A percentile compares a stretch with the other conserved stretches of the same genome.
Evolutionary conservation across 2,329 filamentous ascomycete species (phyloP).

Genomic region (Exophiala bonariae): DNA sequence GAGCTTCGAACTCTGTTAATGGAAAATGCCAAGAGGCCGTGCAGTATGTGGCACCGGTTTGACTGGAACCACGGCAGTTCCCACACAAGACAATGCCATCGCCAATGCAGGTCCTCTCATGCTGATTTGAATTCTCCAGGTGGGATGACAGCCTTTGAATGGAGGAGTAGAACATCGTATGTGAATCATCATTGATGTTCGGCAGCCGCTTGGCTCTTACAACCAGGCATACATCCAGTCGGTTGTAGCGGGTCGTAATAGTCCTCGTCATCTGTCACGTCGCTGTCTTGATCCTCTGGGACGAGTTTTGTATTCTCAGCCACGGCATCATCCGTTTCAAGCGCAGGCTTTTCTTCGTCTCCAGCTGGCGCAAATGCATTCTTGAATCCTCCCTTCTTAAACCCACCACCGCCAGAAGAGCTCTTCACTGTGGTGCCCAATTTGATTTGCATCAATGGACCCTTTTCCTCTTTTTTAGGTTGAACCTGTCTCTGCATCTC

Average conservation of each 20-base stretch:
- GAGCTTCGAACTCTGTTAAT: too few species aligned
- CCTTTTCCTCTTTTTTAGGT: conserved; percentile 44
- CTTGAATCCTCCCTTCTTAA: conserved; percentile 85
- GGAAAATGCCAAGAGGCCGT: too few species aligned
- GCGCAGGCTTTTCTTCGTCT: conserved; percentile 29
- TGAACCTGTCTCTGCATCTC: conserved; percentile 39
- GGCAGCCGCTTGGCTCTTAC: conserved; percentile 24
- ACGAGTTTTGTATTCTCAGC: conserved; percentile 34
- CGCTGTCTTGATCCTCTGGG: conserved; percentile 62
- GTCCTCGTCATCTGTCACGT: conserved; percentile 63
- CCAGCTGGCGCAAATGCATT: conserved; percentile 58
- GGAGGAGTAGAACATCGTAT: too few species aligned
- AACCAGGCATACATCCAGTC: conserved; percentile 48
- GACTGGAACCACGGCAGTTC: too few species aligned
- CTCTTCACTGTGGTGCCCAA: conserved; percentile 37
- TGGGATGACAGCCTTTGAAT: too few species aligned
- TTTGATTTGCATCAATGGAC: conserved; percentile 40
- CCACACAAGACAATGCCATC: too few species aligned
- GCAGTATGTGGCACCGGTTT: too few species aligned
- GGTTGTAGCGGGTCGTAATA: conserved; percentile 55
- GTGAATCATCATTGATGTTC: background rate
- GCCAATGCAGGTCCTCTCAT: too few species aligned
- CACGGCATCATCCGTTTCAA: conserved; percentile 46
- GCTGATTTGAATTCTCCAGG: too few species aligned
- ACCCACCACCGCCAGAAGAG: conserved; percentile 41